These are phyloP conservation scores for Acacia crassicarpa DNA, from an alignment of 306 rosid species.

Conservation along the genomic window DNA sequence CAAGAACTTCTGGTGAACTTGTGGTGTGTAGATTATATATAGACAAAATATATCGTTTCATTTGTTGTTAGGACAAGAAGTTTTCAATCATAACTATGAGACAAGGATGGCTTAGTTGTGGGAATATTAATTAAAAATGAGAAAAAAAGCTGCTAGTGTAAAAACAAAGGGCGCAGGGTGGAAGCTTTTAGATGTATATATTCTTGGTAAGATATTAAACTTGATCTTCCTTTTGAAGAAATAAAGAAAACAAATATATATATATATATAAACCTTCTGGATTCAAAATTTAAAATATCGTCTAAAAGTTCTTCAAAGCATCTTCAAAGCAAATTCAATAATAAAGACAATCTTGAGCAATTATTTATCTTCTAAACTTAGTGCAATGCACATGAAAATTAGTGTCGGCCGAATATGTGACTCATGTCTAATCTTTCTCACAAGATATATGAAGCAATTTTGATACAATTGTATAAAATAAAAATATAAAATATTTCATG, in stretches of 20 bases:
- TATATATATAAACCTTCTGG: too few species aligned
- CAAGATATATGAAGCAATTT: background rate
- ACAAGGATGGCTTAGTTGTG: background rate
- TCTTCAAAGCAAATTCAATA: background rate
- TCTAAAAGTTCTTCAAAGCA: background rate
- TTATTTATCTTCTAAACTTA: background rate
- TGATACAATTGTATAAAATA: background rate
- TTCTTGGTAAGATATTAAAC: too few species aligned
- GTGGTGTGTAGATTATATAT: background rate
- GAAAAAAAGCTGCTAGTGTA: background rate
- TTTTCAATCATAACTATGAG: slow-evolving; percentile 2
- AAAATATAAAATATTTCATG: background rate
- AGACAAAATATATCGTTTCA: background rate
- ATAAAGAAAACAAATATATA: background rate
- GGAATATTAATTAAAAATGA: background rate
- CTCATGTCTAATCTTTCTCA: background rate
- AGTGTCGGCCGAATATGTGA: background rate
- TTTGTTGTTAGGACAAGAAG: slow-evolving; percentile 23
- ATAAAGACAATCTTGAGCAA: background rate
- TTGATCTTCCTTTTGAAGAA: background rate
- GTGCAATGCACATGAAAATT: background rate
- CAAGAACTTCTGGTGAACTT: slow-evolving; percentile 18
- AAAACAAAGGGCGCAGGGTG: background rate
- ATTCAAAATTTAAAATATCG: too few species aligned
- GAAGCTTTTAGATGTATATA: background rate